Evolutionary conservation across 2,329 filamentous ascomycete species (phyloP), one percentile per base, ranked within the genome.

Genomic region (Trichoderma atroviride): DNA sequence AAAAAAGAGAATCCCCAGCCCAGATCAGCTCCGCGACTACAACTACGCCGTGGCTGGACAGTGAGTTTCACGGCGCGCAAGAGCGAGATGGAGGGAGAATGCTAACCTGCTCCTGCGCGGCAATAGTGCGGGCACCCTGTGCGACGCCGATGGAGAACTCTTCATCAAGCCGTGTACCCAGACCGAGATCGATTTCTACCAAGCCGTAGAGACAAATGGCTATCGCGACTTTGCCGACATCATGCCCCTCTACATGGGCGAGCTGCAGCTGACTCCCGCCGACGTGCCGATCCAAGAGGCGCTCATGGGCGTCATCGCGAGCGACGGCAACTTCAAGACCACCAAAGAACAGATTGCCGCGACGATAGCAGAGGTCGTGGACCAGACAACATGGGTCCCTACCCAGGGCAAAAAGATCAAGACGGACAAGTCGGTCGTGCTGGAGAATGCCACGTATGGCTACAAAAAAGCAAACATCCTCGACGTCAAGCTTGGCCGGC

Each of bases 81-180:
- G 22, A 29, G 43, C 22, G 24, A 16, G 3, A 16, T 5, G 9
- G 14, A 7, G 31, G 27, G 24, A 47, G 31, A 27, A 37, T 64
- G 60, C 69, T 68, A 53, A 68, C 29, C 43, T 62, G 47, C 6
- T 47, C 43, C 27, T 62, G 53, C 59, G 50, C 29, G 27, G 27
- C 37, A 27, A 24, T 77, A 97, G 94, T 82, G 94, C 96, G 74
- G 96, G 96, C 73, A 95, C 97, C 58, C 88, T 97, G 75, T 94
- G 91, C 77, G 93, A 97, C 76, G 85, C 87, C 68, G 89, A 92
- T 65, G 96, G 96, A 78, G 88, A 91, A 72, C 85, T 98, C 40
- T 92, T 99, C 78, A 93, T 97, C 78, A 99, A 99, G 81, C 96
- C 96, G 22, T 98, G 95, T 80, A 97, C 92, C 0, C 82, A 89